A percentile compares a stretch with the other conserved stretches of the same genome.
phyloP scores from a whole-genome alignment of 495 filamentous ascomycete species.

The Elasticomyces elasticus region DNA sequence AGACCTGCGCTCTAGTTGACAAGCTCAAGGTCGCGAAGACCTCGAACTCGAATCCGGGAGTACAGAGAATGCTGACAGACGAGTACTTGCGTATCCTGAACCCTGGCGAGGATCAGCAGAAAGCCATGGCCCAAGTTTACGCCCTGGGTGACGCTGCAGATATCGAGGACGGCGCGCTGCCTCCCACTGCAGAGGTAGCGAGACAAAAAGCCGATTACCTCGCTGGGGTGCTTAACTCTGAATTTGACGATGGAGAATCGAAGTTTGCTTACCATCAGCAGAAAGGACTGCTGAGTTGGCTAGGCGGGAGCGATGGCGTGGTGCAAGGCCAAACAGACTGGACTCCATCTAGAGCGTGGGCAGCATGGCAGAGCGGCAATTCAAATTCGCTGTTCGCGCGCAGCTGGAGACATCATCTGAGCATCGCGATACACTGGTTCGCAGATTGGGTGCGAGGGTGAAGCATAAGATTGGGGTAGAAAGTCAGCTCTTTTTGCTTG shows the following conservation, averaged over 20 bases:
- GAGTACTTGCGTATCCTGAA: constrained; percentile 21
- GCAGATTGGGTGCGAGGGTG: constrained; percentile 20
- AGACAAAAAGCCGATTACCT: constrained; percentile 29
- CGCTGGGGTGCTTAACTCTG: constrained; percentile 18
- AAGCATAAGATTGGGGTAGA: too few relatives aligned
- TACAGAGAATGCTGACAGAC: constrained; percentile 28
- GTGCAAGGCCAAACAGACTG: constrained; percentile 20
- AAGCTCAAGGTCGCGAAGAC: constrained; percentile 23
- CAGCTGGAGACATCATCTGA: constrained; percentile 23
- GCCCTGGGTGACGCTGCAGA: constrained; percentile 30
- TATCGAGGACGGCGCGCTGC: constrained; percentile 22
- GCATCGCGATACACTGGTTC: constrained; percentile 23
- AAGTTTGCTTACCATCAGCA: constrained; percentile 19
- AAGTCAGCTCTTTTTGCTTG: too few relatives aligned
- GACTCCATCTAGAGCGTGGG: constrained; percentile 24
- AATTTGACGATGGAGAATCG: neutral
- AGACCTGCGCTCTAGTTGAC: constrained; percentile 21
- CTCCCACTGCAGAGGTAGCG: constrained; percentile 29
- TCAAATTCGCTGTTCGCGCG: constrained; percentile 24
- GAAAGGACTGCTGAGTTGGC: constrained; percentile 11
- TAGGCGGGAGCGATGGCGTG: constrained; percentile 21
- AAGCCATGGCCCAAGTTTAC: constrained; percentile 19
- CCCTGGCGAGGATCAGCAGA: neutral
- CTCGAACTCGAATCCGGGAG: too few relatives aligned
- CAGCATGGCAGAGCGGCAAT: constrained; percentile 26